Percentiles rank a stretch among this genome's conserved stretches.
Conservation (phyloP, 257 asterid genomes). For the Ilex asprella region DNA sequence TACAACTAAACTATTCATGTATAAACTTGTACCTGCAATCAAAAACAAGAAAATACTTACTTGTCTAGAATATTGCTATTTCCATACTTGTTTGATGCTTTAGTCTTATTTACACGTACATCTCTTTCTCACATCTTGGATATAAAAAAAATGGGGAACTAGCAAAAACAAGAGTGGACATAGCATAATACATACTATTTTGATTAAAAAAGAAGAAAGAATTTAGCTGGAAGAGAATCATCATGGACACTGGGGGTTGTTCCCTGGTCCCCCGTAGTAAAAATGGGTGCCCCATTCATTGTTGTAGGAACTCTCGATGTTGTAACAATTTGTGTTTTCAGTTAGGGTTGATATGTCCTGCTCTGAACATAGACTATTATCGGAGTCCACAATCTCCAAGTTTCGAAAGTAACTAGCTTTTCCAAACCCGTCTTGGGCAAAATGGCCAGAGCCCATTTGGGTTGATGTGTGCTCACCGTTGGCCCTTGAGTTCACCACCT, state of each 20-base stretch:
- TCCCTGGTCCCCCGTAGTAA: constrained; percentile 93
- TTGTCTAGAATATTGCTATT: constrained; percentile 32
- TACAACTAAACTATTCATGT: no score
- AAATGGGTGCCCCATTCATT: constrained; percentile 84
- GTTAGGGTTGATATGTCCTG: constrained; percentile 61
- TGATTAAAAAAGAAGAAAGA: constrained; percentile 11
- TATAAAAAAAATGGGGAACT: constrained; percentile 16
- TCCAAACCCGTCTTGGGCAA: constrained; percentile 62
- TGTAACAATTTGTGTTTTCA: constrained; percentile 74
- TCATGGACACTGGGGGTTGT: constrained; percentile 46
- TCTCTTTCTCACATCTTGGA: not conserved
- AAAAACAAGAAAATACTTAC: no score
- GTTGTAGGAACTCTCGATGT: constrained; percentile 57
- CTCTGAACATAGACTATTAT: constrained; percentile 62
- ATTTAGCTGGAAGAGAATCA: constrained; percentile 10
- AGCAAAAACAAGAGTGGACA: constrained; percentile 55
- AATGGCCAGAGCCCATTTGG: constrained; percentile 91
- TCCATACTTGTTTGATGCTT: constrained; percentile 60
- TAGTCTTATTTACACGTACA: constrained; percentile 12
- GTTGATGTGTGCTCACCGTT: constrained; percentile 67
- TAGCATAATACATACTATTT: constrained; percentile 32
- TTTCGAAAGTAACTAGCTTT: constrained; percentile 76
- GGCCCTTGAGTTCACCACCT: constrained; percentile 63
- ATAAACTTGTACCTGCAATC: no score
- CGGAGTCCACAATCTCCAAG: constrained; percentile 74